A percentile compares a stretch with the other conserved stretches of the same genome.
phyloP scores from a whole-genome alignment of 2,329 filamentous ascomycete species.

The Paracoccidioides lutzii region DNA sequence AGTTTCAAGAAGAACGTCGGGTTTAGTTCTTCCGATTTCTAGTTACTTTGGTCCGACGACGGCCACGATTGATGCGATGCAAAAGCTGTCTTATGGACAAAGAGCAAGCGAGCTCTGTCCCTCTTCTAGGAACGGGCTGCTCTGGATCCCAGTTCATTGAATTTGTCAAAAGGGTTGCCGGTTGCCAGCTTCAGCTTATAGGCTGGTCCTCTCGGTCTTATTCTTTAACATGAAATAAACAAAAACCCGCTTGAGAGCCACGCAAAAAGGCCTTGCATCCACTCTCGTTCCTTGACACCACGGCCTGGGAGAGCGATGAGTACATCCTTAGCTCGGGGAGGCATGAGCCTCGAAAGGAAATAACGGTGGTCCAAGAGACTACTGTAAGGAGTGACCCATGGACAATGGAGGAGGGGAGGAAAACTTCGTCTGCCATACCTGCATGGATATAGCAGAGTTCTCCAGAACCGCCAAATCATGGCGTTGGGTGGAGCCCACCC shows the following conservation, averaged over 20 bases:
- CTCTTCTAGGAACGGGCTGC: constrained; percentile 28
- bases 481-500: not conserved
- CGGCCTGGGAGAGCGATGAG: constrained; percentile 23
- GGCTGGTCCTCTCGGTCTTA: constrained; percentile 35
- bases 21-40: too few relatives aligned
- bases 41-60: too few relatives aligned
- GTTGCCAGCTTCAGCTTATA: constrained; percentile 41
- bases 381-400: constrained; percentile 16
- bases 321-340: constrained; percentile 8
- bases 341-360: constrained; percentile 17
- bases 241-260: constrained; percentile 6
- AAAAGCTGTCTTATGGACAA: too few relatives aligned
- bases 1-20: too few relatives aligned
- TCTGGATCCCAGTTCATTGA: constrained; percentile 35
- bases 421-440: not conserved
- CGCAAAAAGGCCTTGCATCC: constrained; percentile 22
- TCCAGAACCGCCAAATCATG: not conserved
- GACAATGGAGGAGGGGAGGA: not conserved
- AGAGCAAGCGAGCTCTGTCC: too few relatives aligned
- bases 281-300: constrained; percentile 19
- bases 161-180: constrained; percentile 38
- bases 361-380: constrained; percentile 22
- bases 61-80: too few relatives aligned
- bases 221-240: not conserved
- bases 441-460: not conserved